These are phyloP conservation scores for Dactylellina leptospora DNA, from an alignment of 2,329 filamentous ascomycete genomes.

Conservation along the genomic window DNA sequence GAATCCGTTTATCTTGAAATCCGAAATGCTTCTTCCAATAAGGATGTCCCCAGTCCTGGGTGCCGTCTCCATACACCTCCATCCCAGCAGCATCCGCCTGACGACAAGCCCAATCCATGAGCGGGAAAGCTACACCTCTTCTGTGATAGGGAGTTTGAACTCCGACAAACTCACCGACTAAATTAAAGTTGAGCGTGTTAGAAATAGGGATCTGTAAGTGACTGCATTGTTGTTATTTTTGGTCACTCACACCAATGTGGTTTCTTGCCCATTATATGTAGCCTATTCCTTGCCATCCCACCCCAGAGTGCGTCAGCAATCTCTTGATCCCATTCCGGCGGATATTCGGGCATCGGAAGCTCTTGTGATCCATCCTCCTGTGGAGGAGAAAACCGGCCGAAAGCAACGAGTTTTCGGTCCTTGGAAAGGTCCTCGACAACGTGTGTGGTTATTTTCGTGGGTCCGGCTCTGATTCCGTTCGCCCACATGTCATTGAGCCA, in stretches of 20 bases:
- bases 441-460: neutral
- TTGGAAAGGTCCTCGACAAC: constrained; percentile 17
- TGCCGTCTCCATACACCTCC: constrained; percentile 5
- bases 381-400: neutral
- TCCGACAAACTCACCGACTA: neutral
- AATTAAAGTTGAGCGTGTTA: neutral
- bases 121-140: constrained; percentile 7
- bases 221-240: too few relatives aligned
- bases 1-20: neutral
- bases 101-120: constrained; percentile 29
- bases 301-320: constrained; percentile 18
- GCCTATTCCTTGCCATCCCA: neutral
- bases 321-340: constrained; percentile 15
- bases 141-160: constrained; percentile 5
- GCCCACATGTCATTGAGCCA: constrained; percentile 11
- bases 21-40: constrained; percentile 6
- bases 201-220: too few relatives aligned
- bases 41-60: neutral
- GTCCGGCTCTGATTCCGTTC: neutral
- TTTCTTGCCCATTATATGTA: constrained; percentile 6
- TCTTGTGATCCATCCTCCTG: too few relatives aligned
- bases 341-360: constrained; percentile 4
- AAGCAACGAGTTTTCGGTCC: neutral
- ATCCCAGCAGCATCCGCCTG: constrained; percentile 12
- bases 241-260: constrained; percentile 23